Percentiles rank a stretch among this genome's conserved stretches.
These are phyloP conservation scores for Pythium phragmitis DNA, from an alignment of 352 stramenopile genomes.

Conservation along the genomic window DNA sequence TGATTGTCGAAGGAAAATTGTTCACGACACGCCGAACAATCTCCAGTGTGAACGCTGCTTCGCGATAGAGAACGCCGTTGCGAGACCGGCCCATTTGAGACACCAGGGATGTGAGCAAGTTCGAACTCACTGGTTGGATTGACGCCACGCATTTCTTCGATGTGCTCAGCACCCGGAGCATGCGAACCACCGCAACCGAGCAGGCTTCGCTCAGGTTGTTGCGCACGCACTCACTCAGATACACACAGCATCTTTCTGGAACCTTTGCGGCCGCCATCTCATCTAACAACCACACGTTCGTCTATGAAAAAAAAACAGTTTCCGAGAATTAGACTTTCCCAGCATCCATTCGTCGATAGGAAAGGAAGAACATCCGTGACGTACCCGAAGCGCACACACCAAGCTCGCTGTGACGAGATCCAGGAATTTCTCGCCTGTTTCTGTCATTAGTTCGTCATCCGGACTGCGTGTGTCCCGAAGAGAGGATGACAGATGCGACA, in stretches of 20 bases:
- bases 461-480: conserved; percentile 61
- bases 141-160: conserved; percentile 53
- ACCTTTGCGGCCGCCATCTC: conserved; percentile 56
- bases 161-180: conserved; percentile 63
- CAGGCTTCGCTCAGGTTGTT: conserved; percentile 60
- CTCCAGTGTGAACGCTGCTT: conserved; percentile 65
- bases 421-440: conserved; percentile 65
- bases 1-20: conserved; percentile 69
- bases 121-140: conserved; percentile 58
- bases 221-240: conserved; percentile 68
- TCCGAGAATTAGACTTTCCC: neutral
- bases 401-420: conserved; percentile 79
- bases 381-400: conserved; percentile 71
- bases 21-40: conserved; percentile 71
- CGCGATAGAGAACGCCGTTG: conserved; percentile 56
- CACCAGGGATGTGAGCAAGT: conserved; percentile 58
- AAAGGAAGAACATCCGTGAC: neutral
- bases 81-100: conserved; percentile 44
- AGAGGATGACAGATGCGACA: conserved; percentile 64
- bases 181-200: conserved; percentile 59
- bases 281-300: conserved; percentile 63
- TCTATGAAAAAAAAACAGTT: conserved; percentile 27
- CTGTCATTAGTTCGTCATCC: conserved; percentile 60
- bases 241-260: conserved; percentile 58
- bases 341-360: neutral